These are phyloP conservation scores for Spongiforma sp. DNA, from an alignment of 1,284 basidiomycete species.

Conservation along the genomic window DNA sequence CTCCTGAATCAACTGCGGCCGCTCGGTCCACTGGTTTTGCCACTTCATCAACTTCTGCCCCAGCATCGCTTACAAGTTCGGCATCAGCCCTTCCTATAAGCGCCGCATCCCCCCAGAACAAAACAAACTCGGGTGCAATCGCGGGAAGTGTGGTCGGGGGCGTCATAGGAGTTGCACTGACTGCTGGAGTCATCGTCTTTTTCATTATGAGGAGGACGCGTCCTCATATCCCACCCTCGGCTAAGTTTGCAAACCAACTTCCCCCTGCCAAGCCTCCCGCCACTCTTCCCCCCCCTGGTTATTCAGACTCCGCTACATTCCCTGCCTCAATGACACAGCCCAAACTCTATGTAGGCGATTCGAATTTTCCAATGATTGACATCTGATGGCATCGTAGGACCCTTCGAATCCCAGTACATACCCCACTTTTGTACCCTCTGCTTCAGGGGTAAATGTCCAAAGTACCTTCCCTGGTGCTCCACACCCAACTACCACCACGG, in stretches of 20 bases:
- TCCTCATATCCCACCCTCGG: conserved; percentile 17
- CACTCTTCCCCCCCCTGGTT: conserved; percentile 2
- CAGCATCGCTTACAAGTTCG: conserved; percentile 12
- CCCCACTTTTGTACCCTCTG: no score
- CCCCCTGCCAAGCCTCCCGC: conserved; percentile 6
- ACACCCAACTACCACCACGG: no score
- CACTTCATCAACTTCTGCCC: not conserved
- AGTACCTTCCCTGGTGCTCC: no score
- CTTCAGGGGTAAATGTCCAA: no score
- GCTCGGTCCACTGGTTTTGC: conserved; percentile 24
- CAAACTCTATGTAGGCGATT: no score
- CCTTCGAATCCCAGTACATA: no score
- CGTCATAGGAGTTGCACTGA: conserved; percentile 34
- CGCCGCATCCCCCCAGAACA: not conserved
- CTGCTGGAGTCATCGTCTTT: conserved; percentile 32
- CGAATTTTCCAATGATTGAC: no score
- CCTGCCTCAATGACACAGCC: conserved; percentile 17
- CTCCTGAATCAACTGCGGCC: conserved; percentile 32
- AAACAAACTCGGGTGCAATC: conserved; percentile 28
- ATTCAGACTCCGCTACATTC: no score
- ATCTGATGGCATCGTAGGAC: no score
- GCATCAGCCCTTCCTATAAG: not conserved
- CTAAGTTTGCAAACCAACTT: conserved; percentile 7
- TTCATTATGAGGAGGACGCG: conserved; percentile 36
- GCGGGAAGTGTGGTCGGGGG: conserved; percentile 48